Evolutionary conservation across 441 rosid species (phyloP), one percentile per base, ranked within the genome.

Genomic region (Gossypium gossypioides): DNA sequence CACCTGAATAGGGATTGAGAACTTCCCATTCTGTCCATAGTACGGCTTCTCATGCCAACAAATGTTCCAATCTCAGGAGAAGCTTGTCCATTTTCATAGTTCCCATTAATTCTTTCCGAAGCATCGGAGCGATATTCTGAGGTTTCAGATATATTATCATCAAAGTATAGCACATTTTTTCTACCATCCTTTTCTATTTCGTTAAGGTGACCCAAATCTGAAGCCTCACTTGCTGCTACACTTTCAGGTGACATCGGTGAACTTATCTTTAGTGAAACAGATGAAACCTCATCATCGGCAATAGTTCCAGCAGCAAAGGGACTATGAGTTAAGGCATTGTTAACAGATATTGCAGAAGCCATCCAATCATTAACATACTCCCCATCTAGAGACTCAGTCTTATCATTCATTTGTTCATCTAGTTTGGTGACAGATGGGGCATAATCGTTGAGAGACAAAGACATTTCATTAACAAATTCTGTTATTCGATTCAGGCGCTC

Each of bases 401-500:
- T 76, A 60, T 79, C 76, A 73, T 77, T 82, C 51, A 76, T 75
- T 59, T 74, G 81, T 64, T 83, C 85, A 9, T 82, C 78, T 71
- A 44, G 58, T 75, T 84, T 86, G 40, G 90, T 51, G 2, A 61
- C 59, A 34, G 84, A 83, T 76, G 87, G 86, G 67, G 66, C 54
- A 32, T 68, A 75, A 79, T 83, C 82, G 40, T 81, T 74, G 57
- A 80, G 81, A 52, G 86, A 77, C 51, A 84, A 82, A 55, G 96
- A 86, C 84, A 90, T 75, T 79, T 91, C 98, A 77, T 75, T 82
- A 74, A 91, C 85, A 84, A 91, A 88, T 66, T 87, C 87, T 22
- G 97, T 92, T 77, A 92, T 88, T 77, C 97, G 81, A 76, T 88
- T 88, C 79, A 95, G 84, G 63, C 99, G 98, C 86, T 95, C 99